These are phyloP conservation scores for Hirsutella rhossiliensis DNA, from an alignment of 2,329 filamentous ascomycete genomes.

Conservation along the genomic window DNA sequence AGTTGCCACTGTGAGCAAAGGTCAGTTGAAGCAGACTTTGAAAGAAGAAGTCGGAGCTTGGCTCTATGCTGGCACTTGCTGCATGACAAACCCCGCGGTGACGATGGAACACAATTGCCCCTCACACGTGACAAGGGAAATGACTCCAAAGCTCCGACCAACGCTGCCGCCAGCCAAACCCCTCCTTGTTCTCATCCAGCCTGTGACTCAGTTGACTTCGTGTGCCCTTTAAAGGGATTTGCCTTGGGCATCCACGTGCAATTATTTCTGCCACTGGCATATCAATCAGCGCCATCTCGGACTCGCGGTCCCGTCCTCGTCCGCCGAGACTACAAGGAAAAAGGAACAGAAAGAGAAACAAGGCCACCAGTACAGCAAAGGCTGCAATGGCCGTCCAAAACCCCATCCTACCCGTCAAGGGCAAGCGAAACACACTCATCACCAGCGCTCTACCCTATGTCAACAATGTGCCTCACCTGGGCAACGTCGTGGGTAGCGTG, in stretches of 20 bases:
- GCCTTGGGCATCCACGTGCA: no score
- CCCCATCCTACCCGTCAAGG: conserved; percentile 51
- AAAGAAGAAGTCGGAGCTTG: neutral
- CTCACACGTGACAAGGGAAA: conserved; percentile 2
- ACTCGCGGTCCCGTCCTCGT: no score
- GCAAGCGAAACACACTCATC: conserved; percentile 78
- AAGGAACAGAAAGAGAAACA: neutral
- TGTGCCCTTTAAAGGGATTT: neutral
- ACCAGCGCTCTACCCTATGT: conserved; percentile 82
- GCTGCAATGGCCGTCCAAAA: conserved; percentile 5
- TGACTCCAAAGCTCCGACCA: neutral
- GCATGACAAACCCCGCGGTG: neutral
- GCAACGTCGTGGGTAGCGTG: conserved; percentile 79
- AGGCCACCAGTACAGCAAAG: neutral
- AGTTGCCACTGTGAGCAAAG: no score
- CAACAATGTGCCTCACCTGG: conserved; percentile 69
- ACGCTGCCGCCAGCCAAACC: neutral
- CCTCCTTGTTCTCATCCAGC: neutral
- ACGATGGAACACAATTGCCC: neutral
- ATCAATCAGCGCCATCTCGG: no score
- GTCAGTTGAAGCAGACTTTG: neutral
- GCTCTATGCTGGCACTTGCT: neutral
- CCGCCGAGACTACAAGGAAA: no score
- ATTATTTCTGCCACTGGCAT: no score
- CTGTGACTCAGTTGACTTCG: conserved; percentile 1